Evolutionary conservation across 495 filamentous ascomycete genomes (phyloP), one percentile per base, ranked within the genome.

Genomic region (Aspergillus panamensis): DNA sequence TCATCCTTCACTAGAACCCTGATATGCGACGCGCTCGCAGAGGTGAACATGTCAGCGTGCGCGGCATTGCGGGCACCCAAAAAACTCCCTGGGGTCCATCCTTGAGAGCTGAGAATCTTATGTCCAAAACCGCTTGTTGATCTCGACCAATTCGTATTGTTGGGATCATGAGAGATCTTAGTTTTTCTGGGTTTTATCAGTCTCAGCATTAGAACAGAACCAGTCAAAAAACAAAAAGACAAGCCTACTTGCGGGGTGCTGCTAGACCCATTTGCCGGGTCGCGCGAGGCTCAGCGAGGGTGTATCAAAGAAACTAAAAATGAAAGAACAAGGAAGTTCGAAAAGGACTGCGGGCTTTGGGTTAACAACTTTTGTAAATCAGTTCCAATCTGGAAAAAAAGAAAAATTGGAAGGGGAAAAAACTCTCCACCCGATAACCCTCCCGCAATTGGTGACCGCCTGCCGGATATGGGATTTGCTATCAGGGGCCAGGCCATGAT

Each of bases 61-160:
- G 84, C 60, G 2, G 90, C 83, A 65, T 89, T 78, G 57, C 84
- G 81, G 8, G 85, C 86, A 29, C 93, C 94, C 29, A 98, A 81
- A 49, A 82, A 86, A 57, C 83, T 77, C 21, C 93, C 93, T 0
- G 93, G 93, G 44, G 83, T 83, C 93, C 93, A 98, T 47, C 93
- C 93, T 65, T 96, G 91, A 1, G 85, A 77, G 52, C 87, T 83
- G 59, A 98, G 84, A 53, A 97, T 89, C 62, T 81, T 85, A 68
- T 96, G 92, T 62, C 93, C 93, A 66, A 91, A 97, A 48, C 84
- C 83, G 45, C 81, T 78, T 59, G 89, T 91, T 63, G 90, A 87
- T 59, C 84, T 86, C 47, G 87, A 83, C 93, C 93, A 98, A 74
- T 82, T 82, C 30, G 89, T 96, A 69, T 97, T 97, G 69, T 96